Base-by-base conservation (phyloP, 441 rosid species). In the Populus hybrid region DNA sequence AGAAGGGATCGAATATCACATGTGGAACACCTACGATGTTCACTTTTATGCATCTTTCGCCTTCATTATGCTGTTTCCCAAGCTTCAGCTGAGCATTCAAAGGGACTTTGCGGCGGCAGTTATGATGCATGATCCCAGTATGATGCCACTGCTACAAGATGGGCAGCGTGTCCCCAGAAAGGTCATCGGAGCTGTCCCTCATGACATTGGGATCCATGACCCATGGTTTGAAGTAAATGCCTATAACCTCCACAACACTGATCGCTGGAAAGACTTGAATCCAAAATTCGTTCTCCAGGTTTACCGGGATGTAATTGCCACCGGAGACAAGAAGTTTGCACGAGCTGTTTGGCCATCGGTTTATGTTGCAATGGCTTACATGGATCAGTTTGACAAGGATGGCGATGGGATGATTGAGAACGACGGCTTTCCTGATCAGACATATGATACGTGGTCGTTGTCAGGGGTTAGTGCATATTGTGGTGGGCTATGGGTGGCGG, bases 11-110 rank as follows among this genome's bases (percentile, higher is more conserved):
- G 98, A 95, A 66, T 95, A 92, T 78, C 93, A 75, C 64, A 94
- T 95, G 99, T 95, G 97, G 98, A 94, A 94, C 84, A 94, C 99
- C 28, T 94, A 94, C 18, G 99, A 93, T 72, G 96, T 95, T 79
- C 99, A 95, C 81, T 95, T 95, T 84, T 95, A 93, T 70, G 86
- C 99, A 3, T 95, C 99, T 40, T 95, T 92, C 76, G 90, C 97
- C 5, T 84, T 95, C 3, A 82, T 95, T 78, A 90, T 88, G 97
- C 86, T 95, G 46, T 95, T 93, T 80, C 98, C 99, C 5, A 95
- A 92, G 68, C 87, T 93, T 35, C 90, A 95, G 81, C 99, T 93
- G 74, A 92, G 97, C 70, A 81, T 95, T 82, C 99, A 95, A 78
- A 83, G 97, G 78, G 99, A 95, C 84, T 91, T 94, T 84, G 94